These are phyloP conservation scores for Myrica gale DNA, from an alignment of 306 rosid genomes.

Conservation along the genomic window DNA sequence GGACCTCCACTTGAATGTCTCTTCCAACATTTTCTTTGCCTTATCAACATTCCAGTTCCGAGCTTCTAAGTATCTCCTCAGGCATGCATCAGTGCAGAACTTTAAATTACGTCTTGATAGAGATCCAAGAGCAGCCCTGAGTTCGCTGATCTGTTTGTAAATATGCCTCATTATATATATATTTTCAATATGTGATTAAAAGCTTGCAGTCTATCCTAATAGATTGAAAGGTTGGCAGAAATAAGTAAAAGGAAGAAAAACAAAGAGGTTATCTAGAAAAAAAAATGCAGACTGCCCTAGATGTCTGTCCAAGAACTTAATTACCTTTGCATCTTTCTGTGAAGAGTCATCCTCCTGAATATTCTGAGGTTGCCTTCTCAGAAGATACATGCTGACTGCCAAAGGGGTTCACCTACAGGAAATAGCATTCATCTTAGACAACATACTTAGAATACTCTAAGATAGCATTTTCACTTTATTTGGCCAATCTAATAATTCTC, in stretches of 20 bases:
- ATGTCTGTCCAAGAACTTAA: neutral
- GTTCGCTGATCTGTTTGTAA: slow-evolving; percentile 59
- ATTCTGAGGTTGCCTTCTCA: slow-evolving; percentile 50
- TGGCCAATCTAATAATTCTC: neutral
- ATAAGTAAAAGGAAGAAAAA: neutral
- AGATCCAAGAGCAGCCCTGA: slow-evolving; percentile 61
- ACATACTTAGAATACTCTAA: neutral
- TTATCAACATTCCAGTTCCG: slow-evolving; percentile 78
- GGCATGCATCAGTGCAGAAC: slow-evolving; percentile 73
- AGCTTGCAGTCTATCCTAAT: neutral
- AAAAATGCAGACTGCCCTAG: neutral
- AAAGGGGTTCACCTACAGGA: slow-evolving; percentile 34
- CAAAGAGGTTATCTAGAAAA: neutral
- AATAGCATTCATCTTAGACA: slow-evolving; percentile 21
- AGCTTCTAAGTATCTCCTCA: slow-evolving; percentile 78
- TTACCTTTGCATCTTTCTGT: slow-evolving; percentile 61
- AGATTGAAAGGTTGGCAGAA: neutral
- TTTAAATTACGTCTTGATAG: slow-evolving; percentile 58
- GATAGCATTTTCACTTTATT: neutral
- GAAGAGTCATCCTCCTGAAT: slow-evolving; percentile 51
- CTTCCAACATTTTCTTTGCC: slow-evolving; percentile 81
- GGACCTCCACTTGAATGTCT: slow-evolving; percentile 80
- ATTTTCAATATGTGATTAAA: neutral
- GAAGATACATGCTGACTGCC: slow-evolving; percentile 55
- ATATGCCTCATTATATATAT: slow-evolving; percentile 3